Conservation (phyloP, 495 filamentous ascomycete species). For the Durotheca rogersii region DNA sequence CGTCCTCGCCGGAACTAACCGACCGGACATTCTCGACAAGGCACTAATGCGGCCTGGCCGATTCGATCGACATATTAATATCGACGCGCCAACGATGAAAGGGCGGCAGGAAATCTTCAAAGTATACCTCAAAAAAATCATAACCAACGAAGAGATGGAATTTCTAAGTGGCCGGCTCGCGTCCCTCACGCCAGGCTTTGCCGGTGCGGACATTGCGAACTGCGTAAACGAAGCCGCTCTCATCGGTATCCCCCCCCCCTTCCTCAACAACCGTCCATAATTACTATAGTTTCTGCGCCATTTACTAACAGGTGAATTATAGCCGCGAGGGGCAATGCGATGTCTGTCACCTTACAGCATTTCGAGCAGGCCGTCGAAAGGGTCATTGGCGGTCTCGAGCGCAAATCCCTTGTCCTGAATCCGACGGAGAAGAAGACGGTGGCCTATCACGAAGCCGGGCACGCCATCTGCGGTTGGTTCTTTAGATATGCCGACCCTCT, state of each 20-base stretch:
- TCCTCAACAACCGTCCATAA: too few species aligned
- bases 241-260: constrained; percentile 64
- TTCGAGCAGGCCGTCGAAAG: constrained; percentile 98
- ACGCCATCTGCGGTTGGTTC: constrained; percentile 98
- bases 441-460: constrained; percentile 96
- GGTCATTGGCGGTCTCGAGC: constrained; percentile 92
- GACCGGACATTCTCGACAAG: constrained; percentile 90
- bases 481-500: constrained; percentile 94
- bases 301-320: constrained; percentile 41
- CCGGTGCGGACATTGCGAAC: constrained; percentile 97
- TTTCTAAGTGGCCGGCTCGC: constrained; percentile 83
- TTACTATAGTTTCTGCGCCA: constrained; percentile 1
- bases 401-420: constrained; percentile 88
- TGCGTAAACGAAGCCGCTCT: constrained; percentile 96
- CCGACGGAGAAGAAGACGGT: constrained; percentile 93
- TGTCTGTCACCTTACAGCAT: constrained; percentile 77
- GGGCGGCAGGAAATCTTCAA: constrained; percentile 94
- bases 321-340: constrained; percentile 82
- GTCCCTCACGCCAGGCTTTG: constrained; percentile 91
- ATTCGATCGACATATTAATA: constrained; percentile 92
- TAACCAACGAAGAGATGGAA: constrained; percentile 84
- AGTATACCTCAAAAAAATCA: constrained; percentile 89
- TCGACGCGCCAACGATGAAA: constrained; percentile 94
- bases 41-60: constrained; percentile 94
- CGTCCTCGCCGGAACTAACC: constrained; percentile 95